Evolutionary conservation across 73 alveolate species (phyloP), one percentile per base, ranked within the genome.

Genomic region (Symbiodinium pilosum): DNA sequence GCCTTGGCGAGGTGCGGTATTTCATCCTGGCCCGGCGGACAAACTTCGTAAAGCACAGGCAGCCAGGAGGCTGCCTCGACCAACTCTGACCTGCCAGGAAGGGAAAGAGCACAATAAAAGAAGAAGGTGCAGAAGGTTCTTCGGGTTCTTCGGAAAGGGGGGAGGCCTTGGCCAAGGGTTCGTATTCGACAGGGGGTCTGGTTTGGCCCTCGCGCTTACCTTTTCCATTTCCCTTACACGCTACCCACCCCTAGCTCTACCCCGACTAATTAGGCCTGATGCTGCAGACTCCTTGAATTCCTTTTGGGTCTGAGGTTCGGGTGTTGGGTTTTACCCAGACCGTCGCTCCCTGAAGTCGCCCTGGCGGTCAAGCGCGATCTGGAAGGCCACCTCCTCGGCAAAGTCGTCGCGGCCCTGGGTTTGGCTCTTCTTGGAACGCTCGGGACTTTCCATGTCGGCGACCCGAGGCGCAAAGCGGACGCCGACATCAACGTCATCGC

Each of bases 361-460:
- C 56, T 43, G 89, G 39, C 97, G 97, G 77, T 71, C 97, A 56
- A 75, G 68, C 26, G 97, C 97, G 40, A 91, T 91, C 97, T 91
- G 97, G 38, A 91, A 91, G n/a, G 97, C 77, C 43, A 91, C 97
- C 52, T 91, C 97, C 85, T 91, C 95, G 3, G 87, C 95, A 42
- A 89, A 89, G 77, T 89, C 95, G 26, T 89, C 95, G 36, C 73
- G 36, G 47, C 73, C 56, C n/a, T 9, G 93, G 34, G 34, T 54
- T 40, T 68, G 51, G 43, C 47, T 16, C 43, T 52, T 75, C 28
- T 21, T 83, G 30, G 9, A 9, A 38, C 38, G 9, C 30, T 38
- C 81, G 7, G 81, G 81, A 28, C 81, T 64, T 42, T 34, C 88
- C 56, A 91, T 68, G 54, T 68, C 97, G 2, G 97, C 89, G 47